Evolutionary conservation across 495 filamentous ascomycete species (phyloP).

Genomic region (Penicillium samsonianum): DNA sequence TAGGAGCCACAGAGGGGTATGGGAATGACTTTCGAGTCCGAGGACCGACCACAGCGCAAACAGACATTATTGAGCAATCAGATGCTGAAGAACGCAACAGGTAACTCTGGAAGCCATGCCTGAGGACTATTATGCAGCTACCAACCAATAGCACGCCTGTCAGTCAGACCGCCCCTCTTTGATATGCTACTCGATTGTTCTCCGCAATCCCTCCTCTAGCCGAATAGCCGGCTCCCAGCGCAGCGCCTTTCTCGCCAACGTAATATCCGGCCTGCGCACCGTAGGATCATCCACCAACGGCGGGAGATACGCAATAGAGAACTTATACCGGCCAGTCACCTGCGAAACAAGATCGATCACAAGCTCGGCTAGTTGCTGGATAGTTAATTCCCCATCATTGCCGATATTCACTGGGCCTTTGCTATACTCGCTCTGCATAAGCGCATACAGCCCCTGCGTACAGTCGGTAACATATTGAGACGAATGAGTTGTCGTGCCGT

Average conservation of each 20-base stretch:
- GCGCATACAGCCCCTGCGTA: conserved; percentile 15
- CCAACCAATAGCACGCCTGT: neutral
- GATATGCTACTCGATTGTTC: conserved; percentile 28
- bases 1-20: neutral
- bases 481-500: conserved; percentile 26
- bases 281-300: conserved; percentile 15
- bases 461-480: conserved; percentile 27
- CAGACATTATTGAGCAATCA: neutral
- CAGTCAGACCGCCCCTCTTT: neutral
- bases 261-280: conserved; percentile 15
- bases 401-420: conserved; percentile 25
- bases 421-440: conserved; percentile 23
- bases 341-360: conserved; percentile 15
- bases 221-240: conserved; percentile 18
- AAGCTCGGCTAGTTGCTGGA: conserved; percentile 19
- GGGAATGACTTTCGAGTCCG: neutral
- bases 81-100: neutral
- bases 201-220: conserved; percentile 16
- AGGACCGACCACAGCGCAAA: neutral
- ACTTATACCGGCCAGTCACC: too few relatives aligned
- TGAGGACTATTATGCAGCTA: neutral
- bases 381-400: conserved; percentile 22
- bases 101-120: neutral
- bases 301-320: conserved; percentile 14
- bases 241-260: conserved; percentile 16